Base-by-base conservation (phyloP, 1,284 basidiomycete species). In the Moniliophthora roreri region DNA sequence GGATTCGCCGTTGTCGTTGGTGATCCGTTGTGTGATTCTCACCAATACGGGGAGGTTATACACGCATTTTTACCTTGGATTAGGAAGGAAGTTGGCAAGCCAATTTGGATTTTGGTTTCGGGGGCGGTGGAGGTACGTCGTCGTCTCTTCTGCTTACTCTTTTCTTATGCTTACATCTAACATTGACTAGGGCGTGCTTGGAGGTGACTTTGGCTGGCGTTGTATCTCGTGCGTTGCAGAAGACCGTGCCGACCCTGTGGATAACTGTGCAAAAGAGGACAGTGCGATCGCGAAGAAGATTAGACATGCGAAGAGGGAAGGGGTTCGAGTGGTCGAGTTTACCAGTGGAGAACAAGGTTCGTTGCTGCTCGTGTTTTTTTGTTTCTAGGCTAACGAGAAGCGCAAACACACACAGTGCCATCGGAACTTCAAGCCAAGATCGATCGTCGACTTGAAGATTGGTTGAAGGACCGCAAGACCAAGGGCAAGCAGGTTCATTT, bases 401-500 rank as follows among this genome's bases (percentile, higher is more conserved):
- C 26, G 48, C 48, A 50, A 18, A 41, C 23, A 26, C 26, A 50
- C 21, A 7, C 40, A 2, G 42, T 37, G 10, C 44, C 44, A 34
- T 16, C 40, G 9, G 52, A 53, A 4, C 24, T 49, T n/a, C 10
- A 18, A 34, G 41, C 34, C 24, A 28, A 9, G 49, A 46, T 24
- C 1, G 55, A 56, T 11, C 24, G 28, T 20, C 20, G 55, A 26
- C 47, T 56, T 8, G n/a, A 24, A 7, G 55, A 56, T 15, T 56
- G 55, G 55, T 16, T 28, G 2, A 41, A 42, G 79, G 68, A 70
- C 56, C 64, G 62, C 41, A 60, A 64, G 49, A 66, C 76, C 51
- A 76, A 74, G 63, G 81, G 81, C 16, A 77, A 74, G 44, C 81
- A 83, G 66, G 74, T 82, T 40, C 79, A 82, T 62, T 65, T 80